Evolutionary conservation across 805 yeast genomes (phyloP), one percentile per base, ranked within the genome.

Genomic region (Ogataea henricii): DNA sequence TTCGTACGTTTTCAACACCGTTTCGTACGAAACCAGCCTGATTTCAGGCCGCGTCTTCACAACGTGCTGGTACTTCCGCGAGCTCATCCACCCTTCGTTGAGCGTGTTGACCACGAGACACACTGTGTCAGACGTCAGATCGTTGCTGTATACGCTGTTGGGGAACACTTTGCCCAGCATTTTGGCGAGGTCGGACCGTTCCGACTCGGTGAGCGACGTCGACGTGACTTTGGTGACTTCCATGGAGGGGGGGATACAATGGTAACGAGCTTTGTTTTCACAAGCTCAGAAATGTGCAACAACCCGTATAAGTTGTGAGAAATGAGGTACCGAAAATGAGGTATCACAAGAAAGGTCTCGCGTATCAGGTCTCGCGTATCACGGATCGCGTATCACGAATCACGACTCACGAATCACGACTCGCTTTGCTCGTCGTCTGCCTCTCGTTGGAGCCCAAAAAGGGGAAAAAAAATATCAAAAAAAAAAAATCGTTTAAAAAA

Each of bases 21-120:
- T 64, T 3, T 73, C 73, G 1, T 79, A 74, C 6, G 68, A 60
- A 9, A 89, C 60, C 48, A 89, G 78, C 39, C 58, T 59, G 22
- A 89, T 72, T 62, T 86, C 92, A 33, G 74, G 72, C 44, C 88
- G 66, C 46, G 71, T 66, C 45, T 70, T 61, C 6, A 77, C 73
- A 35, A 78, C 73, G 57, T 73, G 81, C 45, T 65, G 69, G 61
- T 72, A 82, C 58, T 82, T 82, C 26, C 76, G 80, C 1, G 86
- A 79, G 46, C 67, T 64, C 12, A 58, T 32, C 70, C 70, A 66
- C 22, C 52, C 53, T 7, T 51, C 45, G 20, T 49, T 49, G 4
- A 47, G 33, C 6, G 64, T 54, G 39, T 65, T 59, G 2, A 65
- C 50, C 17, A 66, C 55, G 23, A 66, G 40, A 12, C 56, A 45